Percentiles rank a stretch among this genome's conserved stretches.
Conservation (phyloP, 495 filamentous ascomycete species). For the Lepidopterella palustris region DNA sequence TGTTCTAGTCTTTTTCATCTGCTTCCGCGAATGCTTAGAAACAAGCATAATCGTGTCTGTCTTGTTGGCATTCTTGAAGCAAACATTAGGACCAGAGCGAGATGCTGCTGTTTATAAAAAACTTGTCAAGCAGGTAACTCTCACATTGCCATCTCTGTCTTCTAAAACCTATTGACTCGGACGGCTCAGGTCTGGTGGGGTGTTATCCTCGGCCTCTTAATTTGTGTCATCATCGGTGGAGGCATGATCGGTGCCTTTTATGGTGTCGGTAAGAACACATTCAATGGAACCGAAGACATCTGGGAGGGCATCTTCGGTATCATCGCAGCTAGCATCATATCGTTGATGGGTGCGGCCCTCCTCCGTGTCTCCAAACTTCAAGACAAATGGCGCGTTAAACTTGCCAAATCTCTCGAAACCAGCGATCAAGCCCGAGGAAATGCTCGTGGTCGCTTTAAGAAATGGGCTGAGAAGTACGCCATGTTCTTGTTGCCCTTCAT, state of each 20-base stretch:
- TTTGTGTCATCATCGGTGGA: conserved; percentile 62
- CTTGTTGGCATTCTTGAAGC: conserved; percentile 73
- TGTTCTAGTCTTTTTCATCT: conserved; percentile 69
- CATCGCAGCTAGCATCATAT: conserved; percentile 68
- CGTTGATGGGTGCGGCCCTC: conserved; percentile 68
- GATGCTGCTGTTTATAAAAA: conserved; percentile 57
- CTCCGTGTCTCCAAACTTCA: conserved; percentile 78
- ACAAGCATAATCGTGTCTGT: conserved; percentile 76
- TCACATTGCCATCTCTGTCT: background rate
- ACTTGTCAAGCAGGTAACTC: conserved; percentile 60
- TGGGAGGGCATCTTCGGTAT: conserved; percentile 74
- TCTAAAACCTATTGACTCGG: background rate
- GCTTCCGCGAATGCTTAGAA: conserved; percentile 79
- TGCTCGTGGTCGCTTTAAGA: conserved; percentile 45
- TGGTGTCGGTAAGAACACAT: conserved; percentile 56
- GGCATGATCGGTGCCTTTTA: conserved; percentile 80
- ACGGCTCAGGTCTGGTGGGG: conserved; percentile 63
- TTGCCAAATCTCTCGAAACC: conserved; percentile 58
- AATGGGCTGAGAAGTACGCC: conserved; percentile 65
- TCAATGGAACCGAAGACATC: conserved; percentile 59
- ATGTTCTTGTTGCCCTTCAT: conserved; percentile 80
- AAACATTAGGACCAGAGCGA: conserved; percentile 57
- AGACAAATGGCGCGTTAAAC: conserved; percentile 76
- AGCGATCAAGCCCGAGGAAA: conserved; percentile 33
- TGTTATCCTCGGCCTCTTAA: conserved; percentile 51